Evolutionary conservation across 306 rosid genomes (phyloP), one percentile per base, ranked within the genome.

Genomic region (Sicyos edulis): DNA sequence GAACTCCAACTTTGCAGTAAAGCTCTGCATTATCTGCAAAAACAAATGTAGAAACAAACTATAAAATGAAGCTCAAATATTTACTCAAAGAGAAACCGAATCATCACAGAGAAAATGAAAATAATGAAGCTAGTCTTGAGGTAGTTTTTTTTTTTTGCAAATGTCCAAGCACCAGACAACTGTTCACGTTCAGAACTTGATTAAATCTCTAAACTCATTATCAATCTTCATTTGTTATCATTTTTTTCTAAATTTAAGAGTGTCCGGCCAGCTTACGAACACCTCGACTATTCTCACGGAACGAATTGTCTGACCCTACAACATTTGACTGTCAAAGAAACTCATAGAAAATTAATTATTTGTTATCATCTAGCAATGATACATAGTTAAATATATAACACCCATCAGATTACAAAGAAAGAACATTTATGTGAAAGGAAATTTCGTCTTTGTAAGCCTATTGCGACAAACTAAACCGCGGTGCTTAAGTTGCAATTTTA

Each of bases 1-100:
- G 97, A 54, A 91, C 96, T 53, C 97, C 96, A 45, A 91, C 84
- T 76, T 82, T 87, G 83, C 87, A 65, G 76, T 91, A 93, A 26
- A 91, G 85, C 78, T 82, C 95, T 72, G 95, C 96, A 79, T 93
- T 93, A 77, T 73, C 99, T 91, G 78, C 76, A 68, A 49, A 4
- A 22, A 12, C 11, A 47, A 47, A 47, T 47, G 14, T 10, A 47
- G 52, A 5, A 6, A 52, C 45, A 16, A 17, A 71, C 24, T 54
- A 54, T 10, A 32, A 24, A 71, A 52, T 1, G 14, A 71, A 52
- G 17, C 63, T 71, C 21, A 16, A 66, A 29, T 26, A 14, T 61
- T 19, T 55, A 17, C 20, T 19, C 2, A 11, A n/a, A 14, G 17
- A 50, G 17, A 50, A 50, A 50, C 17, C 54, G 4, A 14, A 14